Conservation (phyloP, 768 basidiomycete species). For the Auriscalpium microsporum region DNA sequence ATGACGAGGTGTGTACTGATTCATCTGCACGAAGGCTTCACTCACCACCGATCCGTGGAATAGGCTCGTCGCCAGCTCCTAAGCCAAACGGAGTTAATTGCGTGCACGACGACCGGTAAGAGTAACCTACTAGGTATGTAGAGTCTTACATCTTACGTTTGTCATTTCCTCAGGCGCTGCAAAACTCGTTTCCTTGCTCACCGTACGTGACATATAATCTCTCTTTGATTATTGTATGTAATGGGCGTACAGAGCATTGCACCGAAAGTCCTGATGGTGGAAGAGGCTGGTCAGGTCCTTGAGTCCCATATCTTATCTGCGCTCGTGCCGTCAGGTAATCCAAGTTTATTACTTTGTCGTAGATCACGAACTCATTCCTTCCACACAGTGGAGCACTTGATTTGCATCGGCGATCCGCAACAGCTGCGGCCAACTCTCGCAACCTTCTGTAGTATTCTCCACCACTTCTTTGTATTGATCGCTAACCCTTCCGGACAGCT, state of each 20-base stretch:
- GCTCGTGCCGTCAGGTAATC: constrained; percentile 38
- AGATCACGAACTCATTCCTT: not conserved
- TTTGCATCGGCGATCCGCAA: constrained; percentile 73
- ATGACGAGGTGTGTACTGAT: constrained; percentile 40
- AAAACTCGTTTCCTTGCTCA: constrained; percentile 49
- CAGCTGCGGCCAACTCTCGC: constrained; percentile 66
- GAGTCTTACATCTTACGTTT: not conserved
- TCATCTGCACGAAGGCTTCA: not conserved
- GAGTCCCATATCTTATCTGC: constrained; percentile 67
- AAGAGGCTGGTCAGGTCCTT: constrained; percentile 78
- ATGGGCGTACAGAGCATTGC: constrained; percentile 36
- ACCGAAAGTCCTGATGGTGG: constrained; percentile 60
- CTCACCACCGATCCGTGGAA: not conserved
- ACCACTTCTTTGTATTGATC: not conserved
- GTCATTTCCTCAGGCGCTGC: constrained; percentile 45
- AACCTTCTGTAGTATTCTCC: constrained; percentile 41
- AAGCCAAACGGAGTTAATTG: constrained; percentile 49
- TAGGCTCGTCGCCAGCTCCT: constrained; percentile 53
- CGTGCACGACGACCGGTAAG: constrained; percentile 69
- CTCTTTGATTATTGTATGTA: not conserved
- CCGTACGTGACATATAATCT: constrained; percentile 27
- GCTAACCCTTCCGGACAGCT: constrained; percentile 27
- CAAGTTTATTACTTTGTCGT: not conserved
- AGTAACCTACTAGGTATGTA: not conserved
- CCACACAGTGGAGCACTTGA: constrained; percentile 58